These are phyloP conservation scores for Aspergillus alliaceus DNA, from an alignment of 2,329 filamentous ascomycete genomes.

Conservation along the genomic window DNA sequence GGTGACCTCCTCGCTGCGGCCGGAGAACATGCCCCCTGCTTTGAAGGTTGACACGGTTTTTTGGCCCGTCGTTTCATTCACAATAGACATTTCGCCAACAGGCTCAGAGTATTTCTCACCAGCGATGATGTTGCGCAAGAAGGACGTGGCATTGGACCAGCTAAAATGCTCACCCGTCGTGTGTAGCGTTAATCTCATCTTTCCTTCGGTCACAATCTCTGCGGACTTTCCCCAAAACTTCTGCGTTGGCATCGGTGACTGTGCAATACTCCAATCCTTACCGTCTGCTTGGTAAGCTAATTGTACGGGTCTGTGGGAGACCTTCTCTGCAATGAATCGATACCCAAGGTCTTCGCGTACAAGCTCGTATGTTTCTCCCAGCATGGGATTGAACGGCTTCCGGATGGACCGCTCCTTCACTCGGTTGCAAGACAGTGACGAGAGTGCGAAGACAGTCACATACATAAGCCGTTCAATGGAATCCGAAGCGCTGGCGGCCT, in stretches of 20 bases:
- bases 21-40: conserved; percentile 94
- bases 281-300: conserved; percentile 93
- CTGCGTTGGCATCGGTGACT: conserved; percentile 84
- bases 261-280: conserved; percentile 78
- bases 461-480: conserved; percentile 74
- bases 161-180: conserved; percentile 78
- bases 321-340: conserved; percentile 91
- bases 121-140: conserved; percentile 92
- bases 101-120: conserved; percentile 98
- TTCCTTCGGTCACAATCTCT: conserved; percentile 90
- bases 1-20: conserved; percentile 83
- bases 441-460: conserved; percentile 87
- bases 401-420: conserved; percentile 88
- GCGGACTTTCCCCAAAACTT: conserved; percentile 99
- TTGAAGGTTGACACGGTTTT: conserved; percentile 90
- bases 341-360: conserved; percentile 85
- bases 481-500: conserved; percentile 59
- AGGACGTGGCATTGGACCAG: conserved; percentile 85
- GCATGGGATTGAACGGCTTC: conserved; percentile 95
- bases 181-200: conserved; percentile 75
- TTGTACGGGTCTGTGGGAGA: conserved; percentile 86
- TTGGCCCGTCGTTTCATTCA: conserved; percentile 79
- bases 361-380: conserved; percentile 94
- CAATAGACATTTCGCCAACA: conserved; percentile 81
- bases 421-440: conserved; percentile 76